Conservation (phyloP, 805 yeast species). For the Candida pseudofarinosa region DNA sequence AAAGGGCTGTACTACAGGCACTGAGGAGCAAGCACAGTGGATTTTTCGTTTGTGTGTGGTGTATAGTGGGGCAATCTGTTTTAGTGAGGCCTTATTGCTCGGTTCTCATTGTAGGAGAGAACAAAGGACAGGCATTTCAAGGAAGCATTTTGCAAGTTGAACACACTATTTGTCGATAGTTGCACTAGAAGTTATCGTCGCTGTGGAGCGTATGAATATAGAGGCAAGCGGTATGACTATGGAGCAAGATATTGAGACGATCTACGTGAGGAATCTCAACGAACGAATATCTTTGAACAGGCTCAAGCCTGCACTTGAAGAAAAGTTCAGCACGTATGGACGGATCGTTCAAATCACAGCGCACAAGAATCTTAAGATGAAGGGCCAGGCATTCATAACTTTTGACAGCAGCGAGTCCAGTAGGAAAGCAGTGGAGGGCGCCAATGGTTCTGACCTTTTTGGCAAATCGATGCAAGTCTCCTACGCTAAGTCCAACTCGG, state of each 20-base stretch:
- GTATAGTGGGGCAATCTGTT: too few species aligned
- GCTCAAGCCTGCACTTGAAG: constrained; percentile 41
- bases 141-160: too few species aligned
- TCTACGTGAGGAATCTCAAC: constrained; percentile 71
- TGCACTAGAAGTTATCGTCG: too few species aligned
- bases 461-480: constrained; percentile 47
- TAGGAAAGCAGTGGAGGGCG: constrained; percentile 37
- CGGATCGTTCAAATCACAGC: constrained; percentile 49
- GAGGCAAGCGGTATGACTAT: too few species aligned
- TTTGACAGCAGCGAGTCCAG: constrained; percentile 44
- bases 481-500: constrained; percentile 44
- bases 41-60: too few species aligned
- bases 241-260: constrained; percentile 18
- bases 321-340: constrained; percentile 44
- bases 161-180: too few species aligned
- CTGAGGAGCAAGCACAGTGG: too few species aligned
- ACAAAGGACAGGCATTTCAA: too few species aligned
- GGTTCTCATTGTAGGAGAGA: too few species aligned
- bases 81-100: too few species aligned
- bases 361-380: constrained; percentile 56
- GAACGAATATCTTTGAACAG: constrained; percentile 58
- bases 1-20: too few species aligned
- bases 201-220: too few species aligned
- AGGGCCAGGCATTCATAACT: constrained; percentile 82
- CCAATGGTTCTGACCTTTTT: constrained; percentile 40